A percentile compares a stretch with the other conserved stretches of the same genome.
Evolutionary conservation across 176 grass and related monocot species (phyloP).

Genomic region (Dactylis glomerata): DNA sequence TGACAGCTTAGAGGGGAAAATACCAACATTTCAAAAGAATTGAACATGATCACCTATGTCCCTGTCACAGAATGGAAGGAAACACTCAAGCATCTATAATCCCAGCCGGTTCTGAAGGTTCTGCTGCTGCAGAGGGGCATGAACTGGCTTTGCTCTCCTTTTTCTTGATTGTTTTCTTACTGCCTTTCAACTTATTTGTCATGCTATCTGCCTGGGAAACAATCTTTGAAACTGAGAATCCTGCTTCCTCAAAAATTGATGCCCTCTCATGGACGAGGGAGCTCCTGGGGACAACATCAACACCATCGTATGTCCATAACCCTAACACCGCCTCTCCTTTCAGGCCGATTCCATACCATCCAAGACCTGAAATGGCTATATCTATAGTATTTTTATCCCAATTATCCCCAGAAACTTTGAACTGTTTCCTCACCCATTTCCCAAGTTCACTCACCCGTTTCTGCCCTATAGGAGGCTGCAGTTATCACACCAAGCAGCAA

Average conservation of each 20-base stretch:
- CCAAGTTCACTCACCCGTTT: constrained; percentile 62
- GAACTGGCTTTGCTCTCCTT: background rate
- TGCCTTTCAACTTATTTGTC: constrained; percentile 53
- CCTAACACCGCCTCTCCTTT: constrained; percentile 70
- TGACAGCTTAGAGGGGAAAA: background rate
- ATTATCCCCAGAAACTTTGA: constrained; percentile 56
- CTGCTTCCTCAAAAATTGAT: constrained; percentile 70
- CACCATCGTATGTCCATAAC: constrained; percentile 82
- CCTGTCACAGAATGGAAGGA: background rate
- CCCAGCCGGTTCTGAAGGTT: constrained; percentile 2
- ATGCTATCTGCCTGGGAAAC: constrained; percentile 72
- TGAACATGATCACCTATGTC: background rate
- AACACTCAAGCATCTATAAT: constrained; percentile 23
- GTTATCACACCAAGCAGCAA: constrained; percentile 4
- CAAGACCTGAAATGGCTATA: constrained; percentile 78
- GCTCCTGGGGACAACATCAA: constrained; percentile 61
- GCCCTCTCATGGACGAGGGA: constrained; percentile 68
- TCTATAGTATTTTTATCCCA: constrained; percentile 73
- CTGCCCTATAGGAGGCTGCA: constrained; percentile 78
- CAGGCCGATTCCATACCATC: constrained; percentile 74
- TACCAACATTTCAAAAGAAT: background rate
- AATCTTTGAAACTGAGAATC: constrained; percentile 80
- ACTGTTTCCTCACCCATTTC: constrained; percentile 71
- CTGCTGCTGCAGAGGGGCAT: background rate
- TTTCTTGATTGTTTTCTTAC: constrained; percentile 40